These are phyloP conservation scores for Corylus americana DNA, from an alignment of 306 rosid genomes.

Conservation along the genomic window DNA sequence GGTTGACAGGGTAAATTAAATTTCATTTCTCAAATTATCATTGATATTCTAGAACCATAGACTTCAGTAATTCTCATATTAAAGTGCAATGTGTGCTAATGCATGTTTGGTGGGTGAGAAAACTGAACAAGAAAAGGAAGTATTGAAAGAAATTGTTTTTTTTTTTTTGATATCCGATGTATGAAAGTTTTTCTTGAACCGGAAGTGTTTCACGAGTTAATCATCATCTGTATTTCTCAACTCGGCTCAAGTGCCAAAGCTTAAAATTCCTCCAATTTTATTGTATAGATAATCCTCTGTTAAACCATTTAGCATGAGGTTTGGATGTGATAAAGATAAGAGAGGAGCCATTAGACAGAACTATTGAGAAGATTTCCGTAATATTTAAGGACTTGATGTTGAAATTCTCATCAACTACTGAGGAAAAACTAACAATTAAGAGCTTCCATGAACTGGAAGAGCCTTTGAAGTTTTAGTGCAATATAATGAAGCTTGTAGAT, in stretches of 20 bases:
- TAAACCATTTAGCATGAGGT: neutral
- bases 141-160: no score
- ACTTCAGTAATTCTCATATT: neutral
- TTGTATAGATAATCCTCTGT: no score
- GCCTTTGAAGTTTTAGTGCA: neutral
- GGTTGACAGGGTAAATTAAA: constrained; percentile 43
- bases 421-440: neutral
- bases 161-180: no score
- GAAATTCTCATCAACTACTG: neutral
- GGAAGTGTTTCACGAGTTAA: no score
- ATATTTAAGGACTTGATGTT: neutral
- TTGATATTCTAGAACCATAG: neutral
- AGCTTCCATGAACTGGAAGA: neutral
- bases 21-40: neutral
- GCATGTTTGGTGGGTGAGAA: neutral
- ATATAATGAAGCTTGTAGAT: neutral
- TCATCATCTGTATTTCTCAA: no score
- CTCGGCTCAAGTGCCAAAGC: no score
- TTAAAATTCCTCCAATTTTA: no score
- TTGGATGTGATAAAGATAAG: neutral
- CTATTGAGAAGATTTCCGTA: neutral
- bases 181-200: no score
- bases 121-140: no score
- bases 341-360: neutral
- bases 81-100: neutral